Percentiles rank a stretch among this genome's conserved stretches.
These are phyloP conservation scores for Rhizophora mangle DNA, from an alignment of 345 rosid species.

Conservation along the genomic window DNA sequence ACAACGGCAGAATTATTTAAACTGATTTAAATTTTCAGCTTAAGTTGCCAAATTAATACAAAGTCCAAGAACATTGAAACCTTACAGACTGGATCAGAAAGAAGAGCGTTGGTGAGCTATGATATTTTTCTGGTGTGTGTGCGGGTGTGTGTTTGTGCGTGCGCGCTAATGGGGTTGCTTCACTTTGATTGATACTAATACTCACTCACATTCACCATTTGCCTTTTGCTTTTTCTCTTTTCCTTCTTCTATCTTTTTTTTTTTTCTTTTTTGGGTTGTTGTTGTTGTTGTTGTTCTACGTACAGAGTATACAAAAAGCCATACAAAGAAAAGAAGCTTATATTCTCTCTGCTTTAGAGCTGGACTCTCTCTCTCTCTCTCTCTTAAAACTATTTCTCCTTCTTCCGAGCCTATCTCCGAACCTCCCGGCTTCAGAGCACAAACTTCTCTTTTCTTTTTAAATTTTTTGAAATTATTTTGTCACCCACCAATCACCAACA, in stretches of 20 bases:
- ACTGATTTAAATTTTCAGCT: too few species aligned
- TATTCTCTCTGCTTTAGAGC: slow-evolving; percentile 33
- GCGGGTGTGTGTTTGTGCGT: slow-evolving; percentile 14
- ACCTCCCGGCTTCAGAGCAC: slow-evolving; percentile 4
- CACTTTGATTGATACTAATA: slow-evolving; percentile 9
- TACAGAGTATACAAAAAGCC: background rate
- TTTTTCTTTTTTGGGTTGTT: background rate
- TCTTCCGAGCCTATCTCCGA: slow-evolving; percentile 31
- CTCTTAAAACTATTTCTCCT: slow-evolving; percentile 19
- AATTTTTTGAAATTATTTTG: background rate
- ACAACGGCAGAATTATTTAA: too few species aligned
- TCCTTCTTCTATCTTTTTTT: slow-evolving; percentile 7
- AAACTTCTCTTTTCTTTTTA: background rate
- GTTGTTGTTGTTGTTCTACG: background rate
- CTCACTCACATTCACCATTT: slow-evolving; percentile 38
- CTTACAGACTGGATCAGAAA: background rate
- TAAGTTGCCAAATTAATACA: too few species aligned
- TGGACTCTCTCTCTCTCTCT: slow-evolving; percentile 37
- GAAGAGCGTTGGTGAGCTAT: background rate
- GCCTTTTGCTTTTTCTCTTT: slow-evolving; percentile 12
- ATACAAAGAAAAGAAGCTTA: background rate
- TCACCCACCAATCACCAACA: background rate
- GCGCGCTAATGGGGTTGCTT: background rate
- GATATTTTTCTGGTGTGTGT: slow-evolving; percentile 13
- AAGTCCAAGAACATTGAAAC: too few species aligned